Conservation (phyloP, 179 eudicot genomes). For the Patellifolia procumbens region DNA sequence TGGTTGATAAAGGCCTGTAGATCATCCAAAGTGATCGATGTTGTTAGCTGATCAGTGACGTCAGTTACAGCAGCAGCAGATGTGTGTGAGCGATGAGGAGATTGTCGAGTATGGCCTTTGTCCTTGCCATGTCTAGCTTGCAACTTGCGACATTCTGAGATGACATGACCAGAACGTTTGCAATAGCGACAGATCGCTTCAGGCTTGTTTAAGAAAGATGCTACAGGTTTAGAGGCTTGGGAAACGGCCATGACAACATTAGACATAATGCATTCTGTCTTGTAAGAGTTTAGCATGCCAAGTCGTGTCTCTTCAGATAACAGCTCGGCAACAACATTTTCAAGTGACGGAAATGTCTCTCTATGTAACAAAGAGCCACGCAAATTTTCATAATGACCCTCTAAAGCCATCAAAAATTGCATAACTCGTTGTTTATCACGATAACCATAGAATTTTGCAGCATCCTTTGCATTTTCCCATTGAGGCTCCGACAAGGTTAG, state of each 20-base stretch:
- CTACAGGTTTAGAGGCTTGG: too few relatives aligned
- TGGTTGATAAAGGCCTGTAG: too few relatives aligned
- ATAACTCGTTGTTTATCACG: slow-evolving; percentile 12
- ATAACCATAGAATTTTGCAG: neutral
- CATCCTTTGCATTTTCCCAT: slow-evolving; percentile 4
- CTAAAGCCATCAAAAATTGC: slow-evolving; percentile 13
- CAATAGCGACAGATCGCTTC: neutral
- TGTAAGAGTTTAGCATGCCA: neutral
- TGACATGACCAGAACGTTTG: neutral
- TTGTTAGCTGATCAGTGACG: too few relatives aligned
- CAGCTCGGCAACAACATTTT: too few relatives aligned
- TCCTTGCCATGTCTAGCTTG: too few relatives aligned
- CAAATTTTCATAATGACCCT: neutral
- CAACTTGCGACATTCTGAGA: too few relatives aligned
- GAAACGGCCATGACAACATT: neutral
- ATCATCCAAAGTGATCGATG: too few relatives aligned
- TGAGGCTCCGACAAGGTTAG: slow-evolving; percentile 6
- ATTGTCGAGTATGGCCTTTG: too few relatives aligned
- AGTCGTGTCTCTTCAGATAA: neutral
- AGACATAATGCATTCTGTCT: neutral
- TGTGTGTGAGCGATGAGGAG: too few relatives aligned
- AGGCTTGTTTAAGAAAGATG: neutral
- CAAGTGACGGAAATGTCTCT: too few relatives aligned
- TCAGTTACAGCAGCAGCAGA: too few relatives aligned
- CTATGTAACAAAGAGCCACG: too few relatives aligned